Evolutionary conservation across 495 filamentous ascomycete species (phyloP).

Genomic region (Aspergillus cavernicola): DNA sequence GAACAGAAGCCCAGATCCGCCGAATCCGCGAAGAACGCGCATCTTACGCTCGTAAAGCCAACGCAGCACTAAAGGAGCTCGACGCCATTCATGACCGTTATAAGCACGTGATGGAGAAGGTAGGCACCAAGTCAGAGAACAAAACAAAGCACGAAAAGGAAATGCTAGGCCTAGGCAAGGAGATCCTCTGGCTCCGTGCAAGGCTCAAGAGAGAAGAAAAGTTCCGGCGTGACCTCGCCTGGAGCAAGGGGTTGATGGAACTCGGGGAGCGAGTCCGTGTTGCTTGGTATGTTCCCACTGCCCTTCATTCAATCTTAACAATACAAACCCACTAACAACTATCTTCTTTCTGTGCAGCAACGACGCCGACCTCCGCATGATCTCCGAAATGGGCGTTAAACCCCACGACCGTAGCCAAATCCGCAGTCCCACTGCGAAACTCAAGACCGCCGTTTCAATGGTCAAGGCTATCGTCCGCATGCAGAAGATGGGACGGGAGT

Average conservation of each 20-base stretch:
- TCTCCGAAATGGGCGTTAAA: constrained; percentile 72
- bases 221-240: constrained; percentile 72
- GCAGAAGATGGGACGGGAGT: constrained; percentile 49
- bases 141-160: constrained; percentile 70
- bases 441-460: constrained; percentile 48
- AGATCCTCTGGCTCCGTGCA: constrained; percentile 85
- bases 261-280: constrained; percentile 66
- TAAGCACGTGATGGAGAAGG: constrained; percentile 48
- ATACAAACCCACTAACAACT: too few relatives aligned
- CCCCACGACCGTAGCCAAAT: constrained; percentile 27
- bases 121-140: constrained; percentile 36
- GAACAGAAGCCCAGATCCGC: constrained; percentile 54
- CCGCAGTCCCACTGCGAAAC: constrained; percentile 37
- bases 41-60: constrained; percentile 45
- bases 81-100: constrained; percentile 52
- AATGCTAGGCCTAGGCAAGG: constrained; percentile 75
- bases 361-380: constrained; percentile 80
- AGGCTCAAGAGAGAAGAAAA: constrained; percentile 72
- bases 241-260: constrained; percentile 78
- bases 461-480: constrained; percentile 56
- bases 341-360: constrained; percentile 59
- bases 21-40: constrained; percentile 58
- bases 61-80: constrained; percentile 48
- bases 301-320: constrained; percentile 5
- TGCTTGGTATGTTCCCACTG: constrained; percentile 69